A percentile compares a stretch with the other conserved stretches of the same genome.
phyloP scores from a whole-genome alignment of 1,284 basidiomycete genomes.

The Veloporphyrellus conicus region DNA sequence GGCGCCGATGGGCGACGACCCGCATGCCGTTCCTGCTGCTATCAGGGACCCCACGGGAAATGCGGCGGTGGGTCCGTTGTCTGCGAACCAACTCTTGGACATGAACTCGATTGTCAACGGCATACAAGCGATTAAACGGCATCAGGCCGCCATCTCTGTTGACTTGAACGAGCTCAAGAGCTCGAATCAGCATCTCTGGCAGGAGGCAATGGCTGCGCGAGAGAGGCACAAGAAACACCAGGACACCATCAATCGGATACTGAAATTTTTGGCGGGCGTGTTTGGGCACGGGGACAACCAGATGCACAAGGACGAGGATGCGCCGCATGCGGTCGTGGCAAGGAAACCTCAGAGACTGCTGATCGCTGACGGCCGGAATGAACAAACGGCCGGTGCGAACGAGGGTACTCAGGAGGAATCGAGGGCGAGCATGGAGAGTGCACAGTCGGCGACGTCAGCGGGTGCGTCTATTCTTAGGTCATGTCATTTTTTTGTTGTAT shows the following conservation, averaged over 20 bases:
- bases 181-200: constrained; percentile 89
- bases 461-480: constrained; percentile 9
- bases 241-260: constrained; percentile 94
- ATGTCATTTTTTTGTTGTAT: not conserved
- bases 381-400: constrained; percentile 37
- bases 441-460: constrained; percentile 21
- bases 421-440: constrained; percentile 25
- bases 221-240: constrained; percentile 87
- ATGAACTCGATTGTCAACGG: constrained; percentile 76
- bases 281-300: constrained; percentile 63
- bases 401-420: constrained; percentile 39
- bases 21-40: constrained; percentile 6
- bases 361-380: constrained; percentile 54
- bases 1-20: constrained; percentile 32
- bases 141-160: constrained; percentile 84
- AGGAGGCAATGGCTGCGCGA: constrained; percentile 79
- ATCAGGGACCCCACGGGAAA: constrained; percentile 19
- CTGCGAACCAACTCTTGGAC: constrained; percentile 60
- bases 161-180: constrained; percentile 87
- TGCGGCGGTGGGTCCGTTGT: constrained; percentile 18
- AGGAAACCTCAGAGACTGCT: constrained; percentile 55
- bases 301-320: constrained; percentile 43
- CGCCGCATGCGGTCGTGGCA: constrained; percentile 43
- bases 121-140: constrained; percentile 84
- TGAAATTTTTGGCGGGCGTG: constrained; percentile 90